Conservation (phyloP, 176 grass and related monocot genomes). For the Otatea glauca region DNA sequence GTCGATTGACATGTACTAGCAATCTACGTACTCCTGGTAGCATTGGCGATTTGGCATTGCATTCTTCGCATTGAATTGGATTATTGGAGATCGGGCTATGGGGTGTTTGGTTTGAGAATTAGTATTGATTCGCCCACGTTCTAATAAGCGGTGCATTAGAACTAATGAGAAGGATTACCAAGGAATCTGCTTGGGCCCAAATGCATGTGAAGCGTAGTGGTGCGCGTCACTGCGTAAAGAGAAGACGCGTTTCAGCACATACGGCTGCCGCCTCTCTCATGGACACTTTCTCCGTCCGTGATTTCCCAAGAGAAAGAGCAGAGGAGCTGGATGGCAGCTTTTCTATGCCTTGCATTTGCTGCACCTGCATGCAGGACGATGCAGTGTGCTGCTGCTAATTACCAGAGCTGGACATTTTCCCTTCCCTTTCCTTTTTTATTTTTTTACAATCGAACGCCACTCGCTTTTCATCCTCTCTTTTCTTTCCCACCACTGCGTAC, state of each 20-base stretch:
- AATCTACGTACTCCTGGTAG: too few relatives aligned
- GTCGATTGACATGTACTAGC: background rate
- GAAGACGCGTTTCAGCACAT: background rate
- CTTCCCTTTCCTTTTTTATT: too few relatives aligned
- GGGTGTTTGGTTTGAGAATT: too few relatives aligned
- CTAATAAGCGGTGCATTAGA: background rate
- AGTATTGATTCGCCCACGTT: too few relatives aligned
- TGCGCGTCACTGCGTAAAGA: background rate
- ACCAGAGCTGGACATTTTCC: too few relatives aligned
- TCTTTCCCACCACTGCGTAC: too few relatives aligned
- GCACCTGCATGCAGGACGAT: background rate
- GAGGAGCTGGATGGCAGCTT: background rate
- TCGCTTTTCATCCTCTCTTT: too few relatives aligned
- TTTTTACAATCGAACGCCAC: too few relatives aligned
- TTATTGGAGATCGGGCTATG: too few relatives aligned
- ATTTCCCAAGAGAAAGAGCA: accelerated
- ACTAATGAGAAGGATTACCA: too few relatives aligned
- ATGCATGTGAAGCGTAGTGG: background rate
- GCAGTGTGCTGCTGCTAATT: background rate
- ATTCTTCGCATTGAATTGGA: background rate
- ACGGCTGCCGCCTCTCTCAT: background rate
- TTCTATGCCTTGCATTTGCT: background rate
- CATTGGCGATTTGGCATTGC: background rate
- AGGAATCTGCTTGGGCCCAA: too few relatives aligned
- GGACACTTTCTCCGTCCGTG: background rate